These are phyloP conservation scores for Erodium trifolium DNA, from an alignment of 441 rosid species.

Conservation along the genomic window DNA sequence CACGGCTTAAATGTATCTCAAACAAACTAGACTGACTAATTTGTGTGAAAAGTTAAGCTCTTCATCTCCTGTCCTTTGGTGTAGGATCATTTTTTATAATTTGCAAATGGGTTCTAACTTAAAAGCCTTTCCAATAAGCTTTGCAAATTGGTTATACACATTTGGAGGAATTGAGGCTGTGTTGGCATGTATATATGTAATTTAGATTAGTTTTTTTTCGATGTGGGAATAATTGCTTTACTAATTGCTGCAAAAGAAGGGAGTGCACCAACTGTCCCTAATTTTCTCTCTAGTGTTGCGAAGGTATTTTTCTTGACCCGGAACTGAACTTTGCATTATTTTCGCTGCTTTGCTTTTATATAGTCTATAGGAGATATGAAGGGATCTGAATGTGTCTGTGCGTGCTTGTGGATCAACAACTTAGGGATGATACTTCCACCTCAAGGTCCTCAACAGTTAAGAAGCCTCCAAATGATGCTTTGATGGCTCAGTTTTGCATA, in stretches of 20 bases:
- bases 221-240: background rate
- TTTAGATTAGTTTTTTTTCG: background rate
- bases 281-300: conserved; percentile 53
- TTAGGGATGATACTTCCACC: conserved; percentile 35
- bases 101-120: too few relatives aligned
- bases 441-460: conserved; percentile 20
- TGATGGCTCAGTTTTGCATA: conserved; percentile 55
- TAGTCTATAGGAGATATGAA: background rate
- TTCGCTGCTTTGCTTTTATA: background rate
- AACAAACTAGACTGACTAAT: too few relatives aligned
- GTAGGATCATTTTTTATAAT: too few relatives aligned
- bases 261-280: conserved; percentile 40
- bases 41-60: too few relatives aligned
- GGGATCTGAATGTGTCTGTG: background rate
- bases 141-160: too few relatives aligned
- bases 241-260: conserved; percentile 56
- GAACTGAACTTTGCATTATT: background rate
- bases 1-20: too few relatives aligned
- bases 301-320: conserved; percentile 41
- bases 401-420: conserved; percentile 12
- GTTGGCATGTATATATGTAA: background rate
- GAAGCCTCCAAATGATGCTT: conserved; percentile 41
- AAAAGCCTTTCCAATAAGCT: too few relatives aligned
- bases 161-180: too few relatives aligned
- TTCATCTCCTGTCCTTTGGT: too few relatives aligned